These are phyloP conservation scores for Eutrema yunnanense DNA, from an alignment of 345 rosid species.

Conservation along the genomic window DNA sequence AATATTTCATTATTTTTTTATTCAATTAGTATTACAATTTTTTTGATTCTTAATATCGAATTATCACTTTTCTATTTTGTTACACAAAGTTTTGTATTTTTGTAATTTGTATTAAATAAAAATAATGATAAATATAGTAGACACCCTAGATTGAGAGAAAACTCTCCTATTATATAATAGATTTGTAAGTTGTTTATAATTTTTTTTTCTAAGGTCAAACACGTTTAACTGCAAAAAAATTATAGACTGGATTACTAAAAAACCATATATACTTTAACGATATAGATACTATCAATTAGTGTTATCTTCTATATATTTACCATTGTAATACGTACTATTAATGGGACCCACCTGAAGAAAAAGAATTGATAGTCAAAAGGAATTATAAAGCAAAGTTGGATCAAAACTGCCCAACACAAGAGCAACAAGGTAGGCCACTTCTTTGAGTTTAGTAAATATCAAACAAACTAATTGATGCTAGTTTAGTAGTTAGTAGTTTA, in stretches of 20 bases:
- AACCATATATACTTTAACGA: not conserved
- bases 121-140: too few species aligned
- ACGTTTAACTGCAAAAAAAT: not conserved
- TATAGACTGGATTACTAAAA: not conserved
- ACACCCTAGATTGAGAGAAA: too few species aligned
- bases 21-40: too few species aligned
- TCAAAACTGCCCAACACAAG: slow-evolving; percentile 10
- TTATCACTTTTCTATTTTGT: too few species aligned
- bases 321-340: not conserved
- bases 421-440: not conserved
- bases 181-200: too few species aligned
- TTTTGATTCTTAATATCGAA: too few species aligned
- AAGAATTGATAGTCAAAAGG: slow-evolving; percentile 9
- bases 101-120: too few species aligned
- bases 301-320: not conserved
- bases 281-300: not conserved
- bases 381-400: slow-evolving; percentile 3
- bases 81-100: too few species aligned
- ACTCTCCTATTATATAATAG: too few species aligned
- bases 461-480: not conserved
- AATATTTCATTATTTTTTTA: too few species aligned
- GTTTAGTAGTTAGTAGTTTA: not conserved
- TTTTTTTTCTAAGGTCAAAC: not conserved
- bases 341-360: not conserved
- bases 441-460: not conserved